Percentiles rank a stretch among this genome's conserved stretches.
Conservation (phyloP, 805 yeast genomes). For the Metschnikowia cerradonensis region DNA sequence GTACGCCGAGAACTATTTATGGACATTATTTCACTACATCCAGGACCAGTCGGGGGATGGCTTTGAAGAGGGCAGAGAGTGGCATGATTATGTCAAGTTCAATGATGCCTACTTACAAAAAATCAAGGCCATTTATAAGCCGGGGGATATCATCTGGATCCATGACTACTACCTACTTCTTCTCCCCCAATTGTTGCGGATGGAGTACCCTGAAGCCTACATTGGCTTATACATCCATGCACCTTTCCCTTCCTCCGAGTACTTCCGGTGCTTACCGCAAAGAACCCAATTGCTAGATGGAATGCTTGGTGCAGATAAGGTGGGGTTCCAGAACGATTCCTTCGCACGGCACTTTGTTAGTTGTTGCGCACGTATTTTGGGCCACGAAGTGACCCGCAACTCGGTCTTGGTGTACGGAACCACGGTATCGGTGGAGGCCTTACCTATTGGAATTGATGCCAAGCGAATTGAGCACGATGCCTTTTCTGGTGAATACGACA, state of each 20-base stretch:
- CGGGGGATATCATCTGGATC: slow-evolving; percentile 90
- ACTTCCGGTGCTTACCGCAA: slow-evolving; percentile 83
- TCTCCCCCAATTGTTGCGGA: slow-evolving; percentile 77
- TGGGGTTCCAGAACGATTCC: slow-evolving; percentile 81
- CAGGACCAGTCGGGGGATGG: slow-evolving; percentile 72
- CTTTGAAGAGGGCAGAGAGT: slow-evolving; percentile 60
- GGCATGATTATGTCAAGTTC: slow-evolving; percentile 86
- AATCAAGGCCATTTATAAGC: slow-evolving; percentile 65
- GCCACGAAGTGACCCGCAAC: slow-evolving; percentile 63
- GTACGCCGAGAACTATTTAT: slow-evolving; percentile 83
- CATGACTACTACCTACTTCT: slow-evolving; percentile 85
- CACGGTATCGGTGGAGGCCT: slow-evolving; percentile 64
- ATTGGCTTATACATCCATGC: slow-evolving; percentile 81
- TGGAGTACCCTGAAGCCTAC: slow-evolving; percentile 66
- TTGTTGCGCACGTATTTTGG: slow-evolving; percentile 83
- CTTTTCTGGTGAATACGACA: slow-evolving; percentile 32
- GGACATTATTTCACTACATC: slow-evolving; percentile 96
- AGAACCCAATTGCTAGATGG: slow-evolving; percentile 83
- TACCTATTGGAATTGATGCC: slow-evolving; percentile 90
- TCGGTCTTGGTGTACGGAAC: slow-evolving; percentile 72
- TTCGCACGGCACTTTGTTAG: slow-evolving; percentile 89
- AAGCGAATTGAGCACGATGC: slow-evolving; percentile 62
- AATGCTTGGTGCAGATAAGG: slow-evolving; percentile 80
- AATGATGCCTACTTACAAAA: slow-evolving; percentile 87
- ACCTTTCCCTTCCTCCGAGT: slow-evolving; percentile 95